Conservation (phyloP, 164 flowering plant species). For the Vitis labrusca region DNA sequence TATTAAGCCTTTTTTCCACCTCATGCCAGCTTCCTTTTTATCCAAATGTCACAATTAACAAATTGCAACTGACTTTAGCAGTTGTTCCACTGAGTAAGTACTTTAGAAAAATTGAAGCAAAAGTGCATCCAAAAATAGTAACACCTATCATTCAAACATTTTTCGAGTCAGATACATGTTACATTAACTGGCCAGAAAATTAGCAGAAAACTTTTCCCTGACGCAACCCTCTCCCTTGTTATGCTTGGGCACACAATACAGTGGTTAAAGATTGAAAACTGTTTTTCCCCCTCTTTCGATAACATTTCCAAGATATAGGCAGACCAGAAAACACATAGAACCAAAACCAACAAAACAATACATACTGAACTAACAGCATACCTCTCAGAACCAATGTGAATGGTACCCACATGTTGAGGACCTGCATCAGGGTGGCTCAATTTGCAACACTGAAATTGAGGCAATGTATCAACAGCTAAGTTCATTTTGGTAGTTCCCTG, state of each 20-base stretch:
- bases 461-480: slow-evolving; percentile 76
- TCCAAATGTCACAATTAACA: neutral
- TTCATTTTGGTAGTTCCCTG: slow-evolving; percentile 96
- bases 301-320: neutral
- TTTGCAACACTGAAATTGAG: slow-evolving; percentile 76
- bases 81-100: neutral
- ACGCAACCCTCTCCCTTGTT: no score
- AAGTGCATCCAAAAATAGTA: no score
- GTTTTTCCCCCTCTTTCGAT: neutral
- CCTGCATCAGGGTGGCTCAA: slow-evolving; percentile 53
- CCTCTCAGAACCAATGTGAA: slow-evolving; percentile 97
- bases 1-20: neutral
- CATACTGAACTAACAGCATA: slow-evolving; percentile 15
- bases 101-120: no score
- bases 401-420: slow-evolving; percentile 92
- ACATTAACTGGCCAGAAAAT: no score
- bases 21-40: neutral
- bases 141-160: no score
- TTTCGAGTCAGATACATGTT: no score
- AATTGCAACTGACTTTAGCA: neutral
- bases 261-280: neutral
- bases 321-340: neutral
- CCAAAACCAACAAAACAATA: neutral
- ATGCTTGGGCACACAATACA: no score
- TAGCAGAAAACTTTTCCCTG: no score